Base-by-base conservation (phyloP, 768 basidiomycete genomes). In the Tephrocybe sp. region DNA sequence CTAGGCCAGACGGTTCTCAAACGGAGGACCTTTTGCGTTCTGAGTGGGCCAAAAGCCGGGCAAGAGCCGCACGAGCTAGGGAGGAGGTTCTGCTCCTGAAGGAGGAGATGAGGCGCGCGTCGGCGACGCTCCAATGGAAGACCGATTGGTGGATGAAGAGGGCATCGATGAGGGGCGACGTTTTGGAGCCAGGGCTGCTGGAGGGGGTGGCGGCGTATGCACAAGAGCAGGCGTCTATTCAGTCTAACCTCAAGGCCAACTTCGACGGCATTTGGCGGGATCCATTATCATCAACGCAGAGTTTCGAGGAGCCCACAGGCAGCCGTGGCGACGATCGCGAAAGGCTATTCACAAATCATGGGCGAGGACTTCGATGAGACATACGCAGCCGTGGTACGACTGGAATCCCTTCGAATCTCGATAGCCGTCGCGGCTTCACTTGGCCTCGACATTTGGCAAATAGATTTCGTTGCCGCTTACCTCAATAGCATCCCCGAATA, bases 21-120 rank as follows among this genome's bases (percentile, higher is more conserved):
- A 41, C 31, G 24, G 43, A 41, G 42, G 15, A 49, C 54, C 11
- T 69, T 56, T 18, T 62, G 11, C 33, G 29, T 2, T 48, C 57
- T 6, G 62, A 62, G 42, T 66, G 62, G 62, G 56, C 60, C 19
- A 62, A 58, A 33, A 57, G 61, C 25, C 46, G 52, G 9, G 61
- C 58, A 9, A 47, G 56, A 13, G 52, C 48, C 0, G 15, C 42
- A 2, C 54, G 53, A 11, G 61, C 61, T 42, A 36, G 16, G 2
- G 65, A 67, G 25, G 64, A 67, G 30, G 60, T 64, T 15, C 27
- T 52, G 3, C 36, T 63, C 1, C 42, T 67, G 11, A n/a, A 31
- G 3, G 62, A 66, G 39, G 64, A 66, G 38, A 66, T 64, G 62
- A 25, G 53, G 4, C 21, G 57, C 1, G 42, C 51, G 1, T 19